phyloP scores from a whole-genome alignment of 208 protist species.

The Acanthamoeba castellanii region DNA sequence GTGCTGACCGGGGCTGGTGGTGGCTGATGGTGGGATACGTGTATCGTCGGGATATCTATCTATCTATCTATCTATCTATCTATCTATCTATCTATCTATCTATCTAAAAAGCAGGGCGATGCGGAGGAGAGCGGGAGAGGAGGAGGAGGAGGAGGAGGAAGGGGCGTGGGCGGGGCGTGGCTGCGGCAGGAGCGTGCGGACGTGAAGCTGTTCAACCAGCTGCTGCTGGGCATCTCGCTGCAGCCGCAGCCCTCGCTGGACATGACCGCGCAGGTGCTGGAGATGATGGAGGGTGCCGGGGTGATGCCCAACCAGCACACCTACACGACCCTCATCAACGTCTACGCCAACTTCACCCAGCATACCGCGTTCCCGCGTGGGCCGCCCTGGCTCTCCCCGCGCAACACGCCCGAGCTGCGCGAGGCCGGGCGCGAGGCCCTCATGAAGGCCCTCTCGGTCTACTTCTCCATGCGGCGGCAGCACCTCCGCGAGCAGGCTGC shows the following conservation, averaged over 20 bases:
- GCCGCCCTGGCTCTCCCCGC: no score
- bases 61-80: no score
- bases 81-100: no score
- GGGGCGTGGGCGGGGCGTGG: no score
- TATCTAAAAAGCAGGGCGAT: no score
- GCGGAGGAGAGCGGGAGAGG: no score
- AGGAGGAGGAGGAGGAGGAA: neutral
- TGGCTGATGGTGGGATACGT: no score
- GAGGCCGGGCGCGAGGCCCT: neutral
- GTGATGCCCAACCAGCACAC: neutral
- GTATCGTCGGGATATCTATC: no score
- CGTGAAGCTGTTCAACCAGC: neutral
- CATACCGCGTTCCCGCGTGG: neutral
- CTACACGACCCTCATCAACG: conserved; percentile 25
- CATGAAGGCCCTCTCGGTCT: neutral
- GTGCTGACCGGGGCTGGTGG: no score
- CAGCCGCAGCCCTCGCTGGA: neutral
- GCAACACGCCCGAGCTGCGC: neutral
- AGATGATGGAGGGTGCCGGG: neutral
- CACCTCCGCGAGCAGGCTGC: neutral
- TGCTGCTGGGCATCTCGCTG: neutral
- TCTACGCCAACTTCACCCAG: neutral
- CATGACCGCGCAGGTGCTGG: neutral
- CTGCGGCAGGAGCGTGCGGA: neutral
- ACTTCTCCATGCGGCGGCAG: neutral